Evolutionary conservation across 805 yeast species (phyloP), one percentile per base, ranked within the genome.

Genomic region (Saccharomyces mikatae): DNA sequence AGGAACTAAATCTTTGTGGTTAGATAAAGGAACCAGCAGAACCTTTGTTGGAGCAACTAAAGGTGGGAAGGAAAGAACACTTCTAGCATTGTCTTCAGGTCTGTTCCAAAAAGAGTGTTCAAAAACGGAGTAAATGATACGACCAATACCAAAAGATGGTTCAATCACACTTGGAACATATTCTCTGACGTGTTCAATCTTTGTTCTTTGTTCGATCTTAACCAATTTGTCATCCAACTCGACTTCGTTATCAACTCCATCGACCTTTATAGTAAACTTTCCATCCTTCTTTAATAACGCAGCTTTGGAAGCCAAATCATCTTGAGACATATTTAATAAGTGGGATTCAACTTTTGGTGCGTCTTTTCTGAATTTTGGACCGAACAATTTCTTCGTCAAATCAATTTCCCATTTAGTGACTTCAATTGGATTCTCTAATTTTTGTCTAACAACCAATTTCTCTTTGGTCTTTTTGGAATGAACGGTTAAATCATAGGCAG

Each of bases 71-170:
- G 97, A 89, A 60, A 94, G 77, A 11, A 89, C 96, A 66, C 92
- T 84, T 74, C 96, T 91, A 55, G 88, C 85, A 58, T 84, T 80
- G 62, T 87, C 89, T 70, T 87, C 97, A 21, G 96, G 89, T 75
- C 99, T 86, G 53, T 86, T 74, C 96, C 97, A 94, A 87, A 86
- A 94, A 51, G 82, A 80, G 74, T 94, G 99, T 77, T 94, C 99
- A 67, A 91, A 87, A 62, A 92, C 74, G 44, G 96, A 81, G 76
- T 94, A 94, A 61, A 94, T 77, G 71, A 95, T 89, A 77, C 99
- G 91, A 57, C 99, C 99, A 70, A 94, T 86, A 81, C 99, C 99
- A 68, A 94, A 94, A 6, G 99, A 94, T 58, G 99, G 99, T 77
- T 94, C 99, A 66, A 94, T 94, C 58, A 94, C 99, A 70, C 88